These are phyloP conservation scores for Allium sativum DNA, from an alignment of 106 monocot genomes.

Conservation along the genomic window DNA sequence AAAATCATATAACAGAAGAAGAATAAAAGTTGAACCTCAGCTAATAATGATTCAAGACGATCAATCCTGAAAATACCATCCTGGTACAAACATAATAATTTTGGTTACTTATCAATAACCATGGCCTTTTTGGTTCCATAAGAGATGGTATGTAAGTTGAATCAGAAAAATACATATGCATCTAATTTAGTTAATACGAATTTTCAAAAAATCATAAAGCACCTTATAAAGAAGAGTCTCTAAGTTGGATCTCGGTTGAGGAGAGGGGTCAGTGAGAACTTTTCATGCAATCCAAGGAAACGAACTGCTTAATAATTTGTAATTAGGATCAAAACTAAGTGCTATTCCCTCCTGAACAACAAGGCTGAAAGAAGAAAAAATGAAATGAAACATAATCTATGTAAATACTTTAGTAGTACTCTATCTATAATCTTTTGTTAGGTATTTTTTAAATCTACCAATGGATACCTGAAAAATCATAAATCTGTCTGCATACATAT, in stretches of 20 bases:
- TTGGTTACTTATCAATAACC: conserved; percentile 1
- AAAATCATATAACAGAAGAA: not conserved
- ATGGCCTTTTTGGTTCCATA: not conserved
- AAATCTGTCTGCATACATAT: no score
- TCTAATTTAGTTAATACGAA: not conserved
- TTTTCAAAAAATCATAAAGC: not conserved
- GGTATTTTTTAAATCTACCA: no score
- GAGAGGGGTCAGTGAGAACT: conserved; percentile 84
- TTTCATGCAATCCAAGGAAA: conserved; percentile 99
- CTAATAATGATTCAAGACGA: conserved; percentile 84
- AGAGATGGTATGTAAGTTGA: not conserved
- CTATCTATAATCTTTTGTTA: no score
- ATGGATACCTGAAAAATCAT: no score
- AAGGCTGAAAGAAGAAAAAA: conserved; percentile 45
- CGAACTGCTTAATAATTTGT: conserved; percentile 93
- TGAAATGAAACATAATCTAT: no score
- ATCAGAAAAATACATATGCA: not conserved
- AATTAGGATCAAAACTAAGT: conserved; percentile 77
- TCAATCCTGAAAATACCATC: conserved; percentile 86
- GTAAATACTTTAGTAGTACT: no score
- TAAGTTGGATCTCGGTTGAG: conserved; percentile 74
- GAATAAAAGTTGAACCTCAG: conserved; percentile 41
- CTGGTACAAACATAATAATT: conserved; percentile 25
- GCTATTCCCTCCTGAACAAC: conserved; percentile 97
- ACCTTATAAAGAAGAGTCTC: conserved; percentile 90